Evolutionary conservation across 148 eudicot species (phyloP).

Genomic region (Rhododendron griersonianum): DNA sequence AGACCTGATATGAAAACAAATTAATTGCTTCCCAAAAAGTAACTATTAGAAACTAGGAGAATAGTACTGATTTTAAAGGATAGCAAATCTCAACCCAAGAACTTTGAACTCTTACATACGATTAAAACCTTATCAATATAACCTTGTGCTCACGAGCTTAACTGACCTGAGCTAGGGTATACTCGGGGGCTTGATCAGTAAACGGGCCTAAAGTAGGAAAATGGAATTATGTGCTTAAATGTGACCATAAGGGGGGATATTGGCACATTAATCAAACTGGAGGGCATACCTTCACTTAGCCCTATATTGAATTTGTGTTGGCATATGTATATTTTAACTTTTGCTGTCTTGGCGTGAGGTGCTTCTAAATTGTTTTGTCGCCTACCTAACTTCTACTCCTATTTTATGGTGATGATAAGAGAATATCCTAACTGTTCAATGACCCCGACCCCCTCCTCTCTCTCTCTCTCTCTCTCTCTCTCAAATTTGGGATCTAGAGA

Average conservation of each 20-base stretch:
- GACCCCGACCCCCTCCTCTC: neutral
- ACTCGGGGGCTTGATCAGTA: neutral
- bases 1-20: no score
- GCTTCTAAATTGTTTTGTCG: neutral
- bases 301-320: no score
- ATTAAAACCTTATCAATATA: neutral
- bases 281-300: neutral
- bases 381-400: neutral
- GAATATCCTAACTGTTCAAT: neutral
- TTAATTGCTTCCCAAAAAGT: no score
- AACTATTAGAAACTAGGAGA: no score
- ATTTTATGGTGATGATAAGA: neutral
- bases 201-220: neutral
- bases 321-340: neutral
- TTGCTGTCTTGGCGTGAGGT: neutral
- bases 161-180: neutral
- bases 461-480: neutral
- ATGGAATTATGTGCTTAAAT: neutral
- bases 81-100: no score
- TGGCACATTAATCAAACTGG: neutral
- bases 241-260: neutral
- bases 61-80: no score
- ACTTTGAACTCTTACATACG: no score
- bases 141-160: neutral
- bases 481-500: constrained; percentile 32